Base-by-base conservation (phyloP, 352 stramenopile genomes). In the Phytophthora melonis region DNA sequence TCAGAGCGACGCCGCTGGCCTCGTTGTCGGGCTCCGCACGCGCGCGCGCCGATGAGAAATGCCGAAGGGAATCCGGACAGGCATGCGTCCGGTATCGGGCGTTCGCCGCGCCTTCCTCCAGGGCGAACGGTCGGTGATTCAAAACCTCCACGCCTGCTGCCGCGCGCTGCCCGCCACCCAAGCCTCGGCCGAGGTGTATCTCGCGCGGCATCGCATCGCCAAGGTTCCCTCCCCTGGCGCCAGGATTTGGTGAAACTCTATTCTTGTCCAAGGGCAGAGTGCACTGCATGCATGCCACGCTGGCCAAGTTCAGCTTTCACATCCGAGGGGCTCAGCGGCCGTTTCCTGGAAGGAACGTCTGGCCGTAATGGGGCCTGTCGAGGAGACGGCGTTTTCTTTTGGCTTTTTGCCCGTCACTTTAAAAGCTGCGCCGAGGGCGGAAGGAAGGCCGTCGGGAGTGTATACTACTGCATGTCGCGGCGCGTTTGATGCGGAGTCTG, bases 401-500 rank as follows among this genome's bases (percentile, higher is more conserved):
- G 43, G 18, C n/a, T 61, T 27, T 55, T n/a, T 45, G 50, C 16
- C 30, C 21, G 21, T 65, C 63, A 75, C 50, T 79, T 76, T 70
- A 18, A 75, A 76, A 65, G 47, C 43, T 32, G 25, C 25, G 59
- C 54, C 54, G 9, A 52, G 39, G 41, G n/a, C 39, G 25, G 47
- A 50, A 65, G 18, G 25, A n/a, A n/a, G 18, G 49, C 19, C 39
- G 32, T 76, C 63, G 57, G 52, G 5, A 63, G 58, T 25, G 63
- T 77, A 65, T 61, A 81, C 30, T 34, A 81, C 30, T 34, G 30
- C 30, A 34, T 81, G 75, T 77, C 25, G 52, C 36, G 55, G 49
- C 65, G 66, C 39, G 32, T 58, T 79, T 56, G 16, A 81, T 81
- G 75, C 71, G 70, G 39, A 77, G 58, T 55, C 39, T 81, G 55